A percentile compares a stretch with the other conserved stretches of the same genome.
These are phyloP conservation scores for Vinca minor DNA, from an alignment of 257 asterid genomes.

Conservation along the genomic window DNA sequence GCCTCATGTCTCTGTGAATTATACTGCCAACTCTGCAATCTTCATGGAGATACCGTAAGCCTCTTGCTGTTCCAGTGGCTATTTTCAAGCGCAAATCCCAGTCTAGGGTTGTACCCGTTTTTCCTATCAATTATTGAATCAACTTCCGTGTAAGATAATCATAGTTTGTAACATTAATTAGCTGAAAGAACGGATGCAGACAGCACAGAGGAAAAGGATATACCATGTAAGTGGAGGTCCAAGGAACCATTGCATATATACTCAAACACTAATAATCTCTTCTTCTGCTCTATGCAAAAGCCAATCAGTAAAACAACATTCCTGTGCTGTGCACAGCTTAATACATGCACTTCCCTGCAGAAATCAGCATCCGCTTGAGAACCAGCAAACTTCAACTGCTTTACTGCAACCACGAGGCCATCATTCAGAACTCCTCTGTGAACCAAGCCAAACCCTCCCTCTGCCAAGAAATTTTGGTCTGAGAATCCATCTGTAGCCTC, in stretches of 20 bases:
- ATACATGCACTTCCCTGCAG: constrained; percentile 65
- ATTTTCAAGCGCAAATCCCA: constrained; percentile 67
- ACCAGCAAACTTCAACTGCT: constrained; percentile 56
- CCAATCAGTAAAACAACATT: constrained; percentile 84
- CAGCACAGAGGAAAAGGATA: constrained; percentile 9
- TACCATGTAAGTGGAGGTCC: constrained; percentile 82
- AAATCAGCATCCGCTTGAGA: constrained; percentile 71
- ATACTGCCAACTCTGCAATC: constrained; percentile 94
- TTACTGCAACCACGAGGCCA: constrained; percentile 64
- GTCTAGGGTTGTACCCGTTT: constrained; percentile 34
- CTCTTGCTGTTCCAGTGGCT: constrained; percentile 90
- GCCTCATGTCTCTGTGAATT: constrained; percentile 66
- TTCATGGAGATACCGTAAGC: constrained; percentile 85
- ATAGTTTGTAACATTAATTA: not conserved
- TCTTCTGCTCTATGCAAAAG: constrained; percentile 55
- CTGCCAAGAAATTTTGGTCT: constrained; percentile 46
- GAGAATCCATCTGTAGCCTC: constrained; percentile 75
- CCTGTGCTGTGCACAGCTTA: constrained; percentile 93
- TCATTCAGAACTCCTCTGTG: constrained; percentile 66
- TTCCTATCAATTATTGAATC: constrained; percentile 36
- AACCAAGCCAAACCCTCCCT: constrained; percentile 69
- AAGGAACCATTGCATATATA: constrained; percentile 75
- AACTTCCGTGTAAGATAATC: not conserved
- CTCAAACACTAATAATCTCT: constrained; percentile 74
- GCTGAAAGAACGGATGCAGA: not conserved